Evolutionary conservation across 345 rosid genomes (phyloP).

Genomic region (Gossypium longicalyx): DNA sequence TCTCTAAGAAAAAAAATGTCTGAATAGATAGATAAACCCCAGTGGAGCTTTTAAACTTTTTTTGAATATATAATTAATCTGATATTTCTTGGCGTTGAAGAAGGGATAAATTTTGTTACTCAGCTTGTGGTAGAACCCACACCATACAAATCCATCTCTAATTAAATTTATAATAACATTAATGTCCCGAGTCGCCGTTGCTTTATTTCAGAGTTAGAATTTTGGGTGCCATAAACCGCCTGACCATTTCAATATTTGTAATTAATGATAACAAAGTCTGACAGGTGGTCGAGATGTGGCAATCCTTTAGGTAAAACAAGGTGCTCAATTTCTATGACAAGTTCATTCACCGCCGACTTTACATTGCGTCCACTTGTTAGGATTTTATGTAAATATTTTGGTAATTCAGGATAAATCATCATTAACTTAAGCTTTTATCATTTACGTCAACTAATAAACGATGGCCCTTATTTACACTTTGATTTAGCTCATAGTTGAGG

Average conservation of each 20-base stretch:
- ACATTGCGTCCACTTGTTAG: not conserved
- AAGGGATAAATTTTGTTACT: not conserved
- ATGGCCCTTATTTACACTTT: not conserved
- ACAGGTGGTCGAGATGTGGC: not conserved
- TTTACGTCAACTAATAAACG: not conserved
- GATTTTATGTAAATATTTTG: not conserved
- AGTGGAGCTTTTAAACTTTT: not conserved
- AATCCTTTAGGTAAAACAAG: not conserved
- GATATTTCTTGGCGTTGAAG: not conserved
- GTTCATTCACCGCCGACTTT: not conserved
- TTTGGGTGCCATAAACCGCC: not conserved
- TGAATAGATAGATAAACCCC: too few species aligned
- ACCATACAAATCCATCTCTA: not conserved
- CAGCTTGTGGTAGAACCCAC: too few species aligned
- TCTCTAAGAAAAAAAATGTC: too few species aligned
- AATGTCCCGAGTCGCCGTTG: not conserved
- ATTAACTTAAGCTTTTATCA: not conserved
- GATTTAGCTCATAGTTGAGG: not conserved
- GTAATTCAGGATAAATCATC: not conserved
- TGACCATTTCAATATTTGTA: not conserved
- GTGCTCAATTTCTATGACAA: not conserved
- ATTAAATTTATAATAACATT: not conserved
- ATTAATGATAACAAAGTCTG: not conserved
- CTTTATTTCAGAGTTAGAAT: not conserved
- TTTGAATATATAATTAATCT: too few species aligned